Percentiles rank a stretch among this genome's conserved stretches.
Conservation (phyloP, 1,284 basidiomycete genomes). For the Ganoderma resinaceum region DNA sequence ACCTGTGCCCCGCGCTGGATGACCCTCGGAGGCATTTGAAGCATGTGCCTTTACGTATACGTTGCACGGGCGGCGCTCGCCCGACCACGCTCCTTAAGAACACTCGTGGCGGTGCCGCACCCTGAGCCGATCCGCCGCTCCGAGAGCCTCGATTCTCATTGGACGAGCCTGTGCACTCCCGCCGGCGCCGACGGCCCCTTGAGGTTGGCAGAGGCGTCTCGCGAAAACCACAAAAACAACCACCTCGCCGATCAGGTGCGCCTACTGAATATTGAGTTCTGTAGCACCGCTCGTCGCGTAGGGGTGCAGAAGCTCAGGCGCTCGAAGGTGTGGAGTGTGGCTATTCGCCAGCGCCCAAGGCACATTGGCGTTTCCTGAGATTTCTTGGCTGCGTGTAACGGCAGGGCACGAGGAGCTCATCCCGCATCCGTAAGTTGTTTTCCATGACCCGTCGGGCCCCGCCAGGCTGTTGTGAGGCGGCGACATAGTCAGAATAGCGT, state of each 20-base stretch:
- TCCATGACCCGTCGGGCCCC: not conserved
- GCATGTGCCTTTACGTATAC: slow-evolving; percentile 21
- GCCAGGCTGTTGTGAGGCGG: not conserved
- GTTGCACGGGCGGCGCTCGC: slow-evolving; percentile 3
- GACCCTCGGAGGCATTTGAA: slow-evolving; percentile 18
- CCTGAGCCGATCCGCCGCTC: not conserved
- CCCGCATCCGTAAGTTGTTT: not conserved
- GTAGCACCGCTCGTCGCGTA: not conserved
- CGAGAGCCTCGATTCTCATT: not conserved
- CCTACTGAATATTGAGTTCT: no score
- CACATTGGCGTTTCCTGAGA: not conserved
- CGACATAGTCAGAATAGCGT: not conserved
- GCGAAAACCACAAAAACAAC: not conserved
- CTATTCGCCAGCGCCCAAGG: not conserved
- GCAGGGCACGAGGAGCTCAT: not conserved
- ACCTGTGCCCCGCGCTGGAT: not conserved
- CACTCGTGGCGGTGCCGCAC: slow-evolving; percentile 26
- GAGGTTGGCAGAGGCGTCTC: not conserved
- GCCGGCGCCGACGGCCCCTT: not conserved
- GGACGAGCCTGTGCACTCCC: not conserved
- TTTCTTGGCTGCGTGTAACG: not conserved
- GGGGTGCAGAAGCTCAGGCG: no score
- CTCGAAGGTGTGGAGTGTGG: not conserved
- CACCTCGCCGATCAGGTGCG: not conserved
- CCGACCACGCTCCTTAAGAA: slow-evolving; percentile 21